phyloP scores from a whole-genome alignment of 345 rosid species.

The Iberis pinnata region DNA sequence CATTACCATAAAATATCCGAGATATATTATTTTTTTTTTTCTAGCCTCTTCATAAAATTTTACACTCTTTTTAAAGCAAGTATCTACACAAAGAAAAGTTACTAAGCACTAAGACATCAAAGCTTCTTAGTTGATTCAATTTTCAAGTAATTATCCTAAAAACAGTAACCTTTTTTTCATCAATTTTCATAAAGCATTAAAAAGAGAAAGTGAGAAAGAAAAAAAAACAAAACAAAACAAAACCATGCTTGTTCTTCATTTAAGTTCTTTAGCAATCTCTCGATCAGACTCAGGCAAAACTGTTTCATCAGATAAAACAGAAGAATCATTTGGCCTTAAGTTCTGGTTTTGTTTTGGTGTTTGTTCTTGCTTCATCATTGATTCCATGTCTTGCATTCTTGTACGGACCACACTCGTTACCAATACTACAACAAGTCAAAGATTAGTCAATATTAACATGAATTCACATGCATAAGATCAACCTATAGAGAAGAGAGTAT shows the following conservation, averaged over 20 bases:
- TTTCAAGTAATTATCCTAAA: too few species aligned
- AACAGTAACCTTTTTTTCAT: not conserved
- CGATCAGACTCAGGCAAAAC: slow-evolving; percentile 29
- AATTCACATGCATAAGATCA: slow-evolving; percentile 3
- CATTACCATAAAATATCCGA: too few species aligned
- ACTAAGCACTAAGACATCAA: too few species aligned
- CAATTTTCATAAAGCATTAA: not conserved
- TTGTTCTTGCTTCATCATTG: slow-evolving; percentile 37
- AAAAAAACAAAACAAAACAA: not conserved
- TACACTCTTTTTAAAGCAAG: too few species aligned
- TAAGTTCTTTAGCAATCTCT: slow-evolving; percentile 31
- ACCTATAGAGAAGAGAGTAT: not conserved
- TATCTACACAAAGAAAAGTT: too few species aligned
- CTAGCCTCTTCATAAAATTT: too few species aligned
- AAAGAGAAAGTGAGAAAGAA: not conserved
- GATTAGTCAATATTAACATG: not conserved
- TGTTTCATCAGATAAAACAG: slow-evolving; percentile 20
- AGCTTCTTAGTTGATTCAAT: too few species aligned
- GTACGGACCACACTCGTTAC: slow-evolving; percentile 66
- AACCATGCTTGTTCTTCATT: slow-evolving; percentile 18
- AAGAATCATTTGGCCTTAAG: slow-evolving; percentile 10
- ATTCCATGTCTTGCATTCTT: slow-evolving; percentile 60
- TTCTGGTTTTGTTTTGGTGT: slow-evolving; percentile 20
- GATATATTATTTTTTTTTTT: too few species aligned
- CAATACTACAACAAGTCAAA: slow-evolving; percentile 36